These are phyloP conservation scores for Hibiscus trionum DNA, from an alignment of 345 rosid genomes.

Conservation along the genomic window DNA sequence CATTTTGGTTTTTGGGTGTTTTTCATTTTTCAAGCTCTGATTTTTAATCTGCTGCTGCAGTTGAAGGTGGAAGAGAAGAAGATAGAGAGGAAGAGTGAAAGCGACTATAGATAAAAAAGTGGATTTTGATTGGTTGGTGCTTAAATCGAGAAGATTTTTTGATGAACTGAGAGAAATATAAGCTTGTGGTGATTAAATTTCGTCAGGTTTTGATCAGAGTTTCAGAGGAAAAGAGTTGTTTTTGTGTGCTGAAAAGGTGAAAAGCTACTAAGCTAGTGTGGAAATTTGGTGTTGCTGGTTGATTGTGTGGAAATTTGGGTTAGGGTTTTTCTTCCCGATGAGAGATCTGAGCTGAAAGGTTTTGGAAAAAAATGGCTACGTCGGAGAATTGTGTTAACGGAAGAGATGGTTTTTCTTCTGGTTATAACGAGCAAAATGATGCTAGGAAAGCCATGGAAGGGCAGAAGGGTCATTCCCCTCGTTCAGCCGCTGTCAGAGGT, in stretches of 20 bases:
- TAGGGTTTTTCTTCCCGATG: slow-evolving; percentile 26
- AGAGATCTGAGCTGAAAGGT: slow-evolving; percentile 43
- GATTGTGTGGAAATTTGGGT: background rate
- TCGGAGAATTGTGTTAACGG: slow-evolving; percentile 27
- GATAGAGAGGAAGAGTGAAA: background rate
- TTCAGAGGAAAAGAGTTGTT: slow-evolving; percentile 7
- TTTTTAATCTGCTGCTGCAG: background rate
- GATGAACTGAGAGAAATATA: slow-evolving; percentile 16
- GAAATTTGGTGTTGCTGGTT: background rate
- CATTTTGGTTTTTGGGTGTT: too few relatives aligned
- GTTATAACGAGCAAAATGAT: slow-evolving; percentile 26
- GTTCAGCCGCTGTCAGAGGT: slow-evolving; percentile 18
- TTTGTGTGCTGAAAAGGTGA: too few relatives aligned
- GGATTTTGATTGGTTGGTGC: background rate
- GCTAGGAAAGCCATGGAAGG: slow-evolving; percentile 33
- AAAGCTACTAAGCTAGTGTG: background rate
- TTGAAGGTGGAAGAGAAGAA: background rate
- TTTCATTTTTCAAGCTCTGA: slow-evolving; percentile 12
- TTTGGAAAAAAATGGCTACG: slow-evolving; percentile 25
- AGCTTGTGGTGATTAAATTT: background rate
- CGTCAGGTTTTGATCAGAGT: slow-evolving; percentile 18
- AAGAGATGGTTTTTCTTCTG: slow-evolving; percentile 27
- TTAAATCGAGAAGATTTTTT: slow-evolving; percentile 3
- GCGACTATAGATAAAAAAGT: background rate
- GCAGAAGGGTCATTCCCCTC: slow-evolving; percentile 24